These are phyloP conservation scores for Aspergillus sp. DNA, from an alignment of 2,329 filamentous ascomycete species.

Conservation along the genomic window DNA sequence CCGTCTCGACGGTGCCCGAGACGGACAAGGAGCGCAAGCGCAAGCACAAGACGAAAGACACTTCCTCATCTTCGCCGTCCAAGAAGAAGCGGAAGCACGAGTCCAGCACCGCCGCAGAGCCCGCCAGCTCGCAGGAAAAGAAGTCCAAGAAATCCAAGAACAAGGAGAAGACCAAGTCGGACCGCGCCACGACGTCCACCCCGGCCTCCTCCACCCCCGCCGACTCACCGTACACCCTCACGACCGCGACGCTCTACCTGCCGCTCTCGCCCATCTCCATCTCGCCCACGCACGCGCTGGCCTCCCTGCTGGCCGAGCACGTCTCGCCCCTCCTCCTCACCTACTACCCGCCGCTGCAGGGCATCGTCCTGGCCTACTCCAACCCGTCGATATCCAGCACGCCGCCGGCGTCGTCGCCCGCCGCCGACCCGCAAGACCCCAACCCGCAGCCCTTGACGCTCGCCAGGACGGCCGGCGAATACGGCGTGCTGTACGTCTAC, in stretches of 20 bases:
- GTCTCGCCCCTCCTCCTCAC: constrained; percentile 63
- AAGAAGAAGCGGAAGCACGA: constrained; percentile 45
- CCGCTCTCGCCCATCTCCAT: constrained; percentile 58
- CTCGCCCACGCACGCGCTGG: constrained; percentile 52
- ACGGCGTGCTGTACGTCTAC: constrained; percentile 83
- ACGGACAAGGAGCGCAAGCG: constrained; percentile 41
- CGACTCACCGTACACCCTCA: constrained; percentile 70
- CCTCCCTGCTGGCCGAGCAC: constrained; percentile 60
- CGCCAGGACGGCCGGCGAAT: constrained; percentile 66
- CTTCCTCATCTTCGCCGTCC: constrained; percentile 32
- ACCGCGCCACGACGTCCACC: constrained; percentile 23
- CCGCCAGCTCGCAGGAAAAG: constrained; percentile 22
- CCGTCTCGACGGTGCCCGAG: constrained; percentile 17
- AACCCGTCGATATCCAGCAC: constrained; percentile 42
- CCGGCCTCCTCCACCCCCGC: constrained; percentile 28
- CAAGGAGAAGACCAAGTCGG: constrained; percentile 38
- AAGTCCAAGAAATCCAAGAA: constrained; percentile 34
- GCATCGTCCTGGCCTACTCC: constrained; percentile 57
- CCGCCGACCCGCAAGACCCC: constrained; percentile 25
- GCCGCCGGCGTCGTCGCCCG: constrained; percentile 35
- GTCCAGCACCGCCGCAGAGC: constrained; percentile 17
- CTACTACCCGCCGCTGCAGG: constrained; percentile 60
- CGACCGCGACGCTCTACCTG: constrained; percentile 74
- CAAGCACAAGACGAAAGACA: constrained; percentile 48
- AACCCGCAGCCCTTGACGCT: constrained; percentile 41